Conservation (phyloP, 2,329 filamentous ascomycete species). For the Ophiostoma himal-ulmi region DNA sequence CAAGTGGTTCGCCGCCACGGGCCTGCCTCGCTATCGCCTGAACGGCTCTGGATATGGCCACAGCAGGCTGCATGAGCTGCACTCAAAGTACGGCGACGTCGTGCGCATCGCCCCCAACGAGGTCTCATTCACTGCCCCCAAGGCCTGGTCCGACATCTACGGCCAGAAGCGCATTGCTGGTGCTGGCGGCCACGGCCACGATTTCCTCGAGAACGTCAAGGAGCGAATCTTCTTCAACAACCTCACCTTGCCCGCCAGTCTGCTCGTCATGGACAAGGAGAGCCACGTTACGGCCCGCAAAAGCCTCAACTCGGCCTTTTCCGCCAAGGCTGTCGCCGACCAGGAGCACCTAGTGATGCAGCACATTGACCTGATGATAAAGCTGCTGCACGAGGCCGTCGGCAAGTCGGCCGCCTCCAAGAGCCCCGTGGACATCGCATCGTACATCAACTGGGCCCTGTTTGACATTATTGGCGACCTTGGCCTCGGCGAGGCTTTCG, state of each 20-base stretch:
- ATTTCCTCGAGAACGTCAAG: slow-evolving; percentile 21
- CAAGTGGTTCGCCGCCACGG: slow-evolving; percentile 28
- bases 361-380: slow-evolving; percentile 22
- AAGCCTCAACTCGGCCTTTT: slow-evolving; percentile 21
- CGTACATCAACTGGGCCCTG: slow-evolving; percentile 34
- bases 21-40: slow-evolving; percentile 17
- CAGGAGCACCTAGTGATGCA: slow-evolving; percentile 21
- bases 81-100: slow-evolving; percentile 38
- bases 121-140: slow-evolving; percentile 36
- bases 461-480: slow-evolving; percentile 42
- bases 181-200: neutral
- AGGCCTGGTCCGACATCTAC: slow-evolving; percentile 36
- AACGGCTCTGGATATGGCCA: slow-evolving; percentile 14
- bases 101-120: slow-evolving; percentile 42
- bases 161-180: slow-evolving; percentile 20
- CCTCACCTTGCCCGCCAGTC: slow-evolving; percentile 12
- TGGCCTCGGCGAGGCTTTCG: slow-evolving; percentile 41
- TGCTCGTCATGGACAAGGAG: slow-evolving; percentile 17
- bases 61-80: slow-evolving; percentile 26
- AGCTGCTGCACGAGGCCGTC: slow-evolving; percentile 16
- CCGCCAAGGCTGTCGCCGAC: slow-evolving; percentile 24
- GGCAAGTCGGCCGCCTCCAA: neutral
- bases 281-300: slow-evolving; percentile 20
- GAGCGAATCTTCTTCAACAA: slow-evolving; percentile 19
- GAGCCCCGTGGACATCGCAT: slow-evolving; percentile 42